Evolutionary conservation across 2,329 filamentous ascomycete species (phyloP), one percentile per base, ranked within the genome.

Genomic region (Aureobasidium sp.): DNA sequence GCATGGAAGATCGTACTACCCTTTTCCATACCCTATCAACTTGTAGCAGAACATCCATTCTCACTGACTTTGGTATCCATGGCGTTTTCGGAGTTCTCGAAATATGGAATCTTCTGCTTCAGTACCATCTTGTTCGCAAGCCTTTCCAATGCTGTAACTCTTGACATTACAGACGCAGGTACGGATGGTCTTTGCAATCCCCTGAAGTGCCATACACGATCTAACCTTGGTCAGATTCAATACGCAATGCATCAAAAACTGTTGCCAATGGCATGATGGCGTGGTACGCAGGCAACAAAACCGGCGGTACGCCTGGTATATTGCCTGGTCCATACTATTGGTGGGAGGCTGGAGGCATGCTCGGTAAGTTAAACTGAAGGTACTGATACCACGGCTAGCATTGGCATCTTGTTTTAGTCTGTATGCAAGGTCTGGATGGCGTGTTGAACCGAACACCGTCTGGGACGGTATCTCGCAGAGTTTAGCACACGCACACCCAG

Each of bases 261-360:
- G 63, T 73, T 17, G 73, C 71, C 6, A 69, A 69, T 48, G 68
- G 66, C n/a, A 61, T 75, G 31, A 69, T 75, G 62, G 67, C 67
- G 5, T 72, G 64, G 58, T 75, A 75, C 61, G 59, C 67, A 24
- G 72, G 71, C 65, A 74, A 74, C 49, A 63, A 65, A 17, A 67
- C 68, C 17, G 63, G 64, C 35, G 53, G 53, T 4, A 73, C 68
- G 3, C 65, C 68, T 27, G 52, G 67, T 9, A 66, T 65, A 12
- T 63, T 66, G 3, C 62, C 74, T 17, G 78, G 77, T 14, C 74
- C 74, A 40, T 73, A 76, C 49, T 79, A 78, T 67, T 80, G 77
- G 76, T 79, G 78, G 77, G 73, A 77, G 64, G 74, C 74, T 2
- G 78, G 76, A 22, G 72, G 73, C 2, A 64, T 72, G 45, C 65